Percentiles rank a stretch among this genome's conserved stretches.
Evolutionary conservation across 2,329 filamentous ascomycete genomes (phyloP).

Genomic region (Plectosphaerella sp.): DNA sequence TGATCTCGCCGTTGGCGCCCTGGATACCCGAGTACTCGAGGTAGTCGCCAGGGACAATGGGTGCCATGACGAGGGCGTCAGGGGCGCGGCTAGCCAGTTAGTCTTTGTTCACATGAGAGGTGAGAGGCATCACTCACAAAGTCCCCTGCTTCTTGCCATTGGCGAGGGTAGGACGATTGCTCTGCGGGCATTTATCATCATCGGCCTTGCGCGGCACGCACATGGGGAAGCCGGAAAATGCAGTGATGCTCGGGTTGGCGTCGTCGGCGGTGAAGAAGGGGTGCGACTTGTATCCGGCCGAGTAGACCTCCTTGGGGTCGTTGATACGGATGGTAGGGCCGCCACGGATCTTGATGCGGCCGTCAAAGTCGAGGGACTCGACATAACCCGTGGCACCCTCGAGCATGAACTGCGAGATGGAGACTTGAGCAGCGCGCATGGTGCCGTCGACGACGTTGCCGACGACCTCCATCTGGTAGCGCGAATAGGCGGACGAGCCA

Average conservation of each 20-base stretch:
- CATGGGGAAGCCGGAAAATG: slow-evolving; percentile 47
- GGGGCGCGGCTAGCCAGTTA: slow-evolving; percentile 20
- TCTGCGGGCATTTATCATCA: slow-evolving; percentile 27
- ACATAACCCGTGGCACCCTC: slow-evolving; percentile 30
- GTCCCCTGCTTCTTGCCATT: slow-evolving; percentile 9
- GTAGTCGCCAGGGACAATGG: slow-evolving; percentile 32
- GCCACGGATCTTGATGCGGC: slow-evolving; percentile 27
- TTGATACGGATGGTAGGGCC: slow-evolving; percentile 33
- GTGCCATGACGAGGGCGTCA: slow-evolving; percentile 32
- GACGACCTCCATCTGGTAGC: slow-evolving; percentile 15
- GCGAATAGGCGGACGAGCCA: not conserved
- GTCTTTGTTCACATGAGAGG: not conserved
- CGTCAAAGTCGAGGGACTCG: slow-evolving; percentile 23
- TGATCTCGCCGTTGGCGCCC: slow-evolving; percentile 21
- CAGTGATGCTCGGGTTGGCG: slow-evolving; percentile 38
- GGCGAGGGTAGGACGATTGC: slow-evolving; percentile 24
- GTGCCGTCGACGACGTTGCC: slow-evolving; percentile 31
- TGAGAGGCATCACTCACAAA: slow-evolving; percentile 6
- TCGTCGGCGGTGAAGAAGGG: slow-evolving; percentile 43
- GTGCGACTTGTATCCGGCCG: slow-evolving; percentile 24
- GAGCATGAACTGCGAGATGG: slow-evolving; percentile 27
- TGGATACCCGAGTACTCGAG: slow-evolving; percentile 32
- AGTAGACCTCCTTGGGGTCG: slow-evolving; percentile 38
- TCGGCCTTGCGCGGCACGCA: slow-evolving; percentile 38
- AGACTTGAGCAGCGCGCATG: slow-evolving; percentile 31